Percentiles rank a stretch among this genome's conserved stretches.
Evolutionary conservation across 2,329 filamentous ascomycete genomes (phyloP).

Genomic region (Fusarium sp.): DNA sequence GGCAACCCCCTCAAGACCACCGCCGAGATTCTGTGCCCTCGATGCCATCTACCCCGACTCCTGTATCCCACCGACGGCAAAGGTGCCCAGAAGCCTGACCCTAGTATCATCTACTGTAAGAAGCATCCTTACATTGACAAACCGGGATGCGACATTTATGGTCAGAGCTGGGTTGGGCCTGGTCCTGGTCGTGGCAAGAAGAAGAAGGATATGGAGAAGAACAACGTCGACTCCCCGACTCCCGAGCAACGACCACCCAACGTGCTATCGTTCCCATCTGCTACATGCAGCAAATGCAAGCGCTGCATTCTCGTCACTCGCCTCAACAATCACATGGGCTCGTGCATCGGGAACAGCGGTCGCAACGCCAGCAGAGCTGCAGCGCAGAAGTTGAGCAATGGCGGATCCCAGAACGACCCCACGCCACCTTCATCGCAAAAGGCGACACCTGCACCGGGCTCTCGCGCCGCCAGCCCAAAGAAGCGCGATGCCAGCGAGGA

Average conservation of each 20-base stretch:
- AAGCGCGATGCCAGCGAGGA: conserved; percentile 69
- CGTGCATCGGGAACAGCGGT: conserved; percentile 73
- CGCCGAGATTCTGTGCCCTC: conserved; percentile 76
- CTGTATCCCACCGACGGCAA: conserved; percentile 78
- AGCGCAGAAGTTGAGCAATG: conserved; percentile 71
- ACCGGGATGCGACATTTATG: conserved; percentile 82
- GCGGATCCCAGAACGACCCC: conserved; percentile 63
- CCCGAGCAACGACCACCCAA: conserved; percentile 69
- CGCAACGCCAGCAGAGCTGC: conserved; percentile 71
- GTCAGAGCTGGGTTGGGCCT: conserved; percentile 81
- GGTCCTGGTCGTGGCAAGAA: conserved; percentile 78
- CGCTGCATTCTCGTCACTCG: conserved; percentile 72
- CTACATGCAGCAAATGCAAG: conserved; percentile 75
- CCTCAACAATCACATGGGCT: conserved; percentile 75
- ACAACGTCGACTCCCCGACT: conserved; percentile 59
- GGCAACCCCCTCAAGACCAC: conserved; percentile 78
- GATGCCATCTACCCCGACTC: conserved; percentile 78
- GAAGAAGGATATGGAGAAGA: conserved; percentile 80
- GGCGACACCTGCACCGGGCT: conserved; percentile 67
- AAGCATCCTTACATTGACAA: conserved; percentile 81
- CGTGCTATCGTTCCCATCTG: conserved; percentile 72
- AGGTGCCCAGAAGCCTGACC: conserved; percentile 72
- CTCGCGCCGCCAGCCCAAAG: conserved; percentile 64
- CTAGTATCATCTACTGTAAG: conserved; percentile 79
- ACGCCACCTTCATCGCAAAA: conserved; percentile 73